Conservation (phyloP, 2,329 filamentous ascomycete species). For the Penicillium aurantiogriseum region DNA sequence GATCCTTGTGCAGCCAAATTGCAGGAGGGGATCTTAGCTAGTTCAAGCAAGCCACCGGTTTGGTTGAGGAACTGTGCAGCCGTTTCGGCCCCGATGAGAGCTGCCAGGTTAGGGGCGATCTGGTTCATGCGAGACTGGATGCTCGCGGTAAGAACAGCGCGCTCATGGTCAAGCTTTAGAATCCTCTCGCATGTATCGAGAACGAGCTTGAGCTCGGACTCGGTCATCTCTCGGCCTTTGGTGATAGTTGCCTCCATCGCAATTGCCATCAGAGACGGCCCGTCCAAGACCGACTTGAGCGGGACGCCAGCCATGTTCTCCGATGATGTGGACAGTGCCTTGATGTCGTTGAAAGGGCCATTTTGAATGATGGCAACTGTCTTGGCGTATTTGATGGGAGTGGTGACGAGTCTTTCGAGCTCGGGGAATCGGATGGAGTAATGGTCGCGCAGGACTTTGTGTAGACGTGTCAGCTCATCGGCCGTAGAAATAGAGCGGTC, state of each 20-base stretch:
- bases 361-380: slow-evolving; percentile 91
- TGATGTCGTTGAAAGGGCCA: slow-evolving; percentile 86
- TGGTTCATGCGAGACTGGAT: slow-evolving; percentile 96
- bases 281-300: slow-evolving; percentile 78
- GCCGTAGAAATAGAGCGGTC: slow-evolving; percentile 93
- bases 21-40: slow-evolving; percentile 90
- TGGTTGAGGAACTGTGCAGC: slow-evolving; percentile 96
- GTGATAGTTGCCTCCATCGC: slow-evolving; percentile 92
- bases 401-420: slow-evolving; percentile 84
- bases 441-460: slow-evolving; percentile 95
- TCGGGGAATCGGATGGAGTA: slow-evolving; percentile 94
- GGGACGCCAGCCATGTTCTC: slow-evolving; percentile 75
- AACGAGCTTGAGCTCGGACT: slow-evolving; percentile 72
- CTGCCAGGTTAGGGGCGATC: slow-evolving; percentile 91
- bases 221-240: slow-evolving; percentile 72
- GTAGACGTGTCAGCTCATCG: slow-evolving; percentile 85
- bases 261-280: slow-evolving; percentile 90
- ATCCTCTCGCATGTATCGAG: slow-evolving; percentile 81
- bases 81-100: slow-evolving; percentile 84
- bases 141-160: slow-evolving; percentile 83
- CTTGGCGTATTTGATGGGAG: slow-evolving; percentile 92
- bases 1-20: slow-evolving; percentile 89
- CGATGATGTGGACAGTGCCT: slow-evolving; percentile 69
- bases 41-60: slow-evolving; percentile 79
- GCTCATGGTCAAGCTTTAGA: slow-evolving; percentile 81